These are phyloP conservation scores for Clavispora phyllophila DNA, from an alignment of 805 yeast species.

Conservation along the genomic window DNA sequence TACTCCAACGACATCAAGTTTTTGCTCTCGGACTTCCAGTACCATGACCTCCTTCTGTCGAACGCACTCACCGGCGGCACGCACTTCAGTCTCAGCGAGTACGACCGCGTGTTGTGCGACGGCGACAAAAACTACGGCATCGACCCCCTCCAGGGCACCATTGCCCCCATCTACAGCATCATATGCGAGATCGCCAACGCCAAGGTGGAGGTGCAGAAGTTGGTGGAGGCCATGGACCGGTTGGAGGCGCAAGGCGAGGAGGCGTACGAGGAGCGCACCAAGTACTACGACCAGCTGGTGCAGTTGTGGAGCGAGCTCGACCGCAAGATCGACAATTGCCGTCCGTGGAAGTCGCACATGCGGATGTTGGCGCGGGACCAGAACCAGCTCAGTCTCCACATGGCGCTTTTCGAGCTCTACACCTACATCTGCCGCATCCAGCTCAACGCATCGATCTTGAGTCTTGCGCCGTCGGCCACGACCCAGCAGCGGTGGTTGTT, in stretches of 20 bases:
- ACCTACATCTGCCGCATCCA: conserved; percentile 11
- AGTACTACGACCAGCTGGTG: conserved; percentile 8
- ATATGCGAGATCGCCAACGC: conserved; percentile 12
- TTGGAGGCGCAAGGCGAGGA: not conserved
- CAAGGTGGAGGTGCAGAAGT: conserved; percentile 6
- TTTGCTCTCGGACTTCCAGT: conserved; percentile 17
- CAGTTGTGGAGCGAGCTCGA: conserved; percentile 1
- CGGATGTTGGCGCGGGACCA: conserved; percentile 5
- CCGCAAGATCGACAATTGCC: conserved; percentile 3
- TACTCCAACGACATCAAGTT: conserved; percentile 17
- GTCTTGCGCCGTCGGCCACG: conserved; percentile 8
- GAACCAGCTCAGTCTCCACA: conserved; percentile 8
- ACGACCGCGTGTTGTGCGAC: conserved; percentile 9
- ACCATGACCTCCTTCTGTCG: conserved; percentile 17
- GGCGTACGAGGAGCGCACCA: conserved; percentile 2
- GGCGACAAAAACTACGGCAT: conserved; percentile 12
- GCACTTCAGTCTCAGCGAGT: conserved; percentile 12
- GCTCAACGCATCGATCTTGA: conserved; percentile 8
- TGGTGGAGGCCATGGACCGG: conserved; percentile 2
- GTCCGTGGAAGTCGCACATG: conserved; percentile 12
- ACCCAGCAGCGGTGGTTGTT: conserved; percentile 10
- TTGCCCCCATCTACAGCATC: conserved; percentile 12
- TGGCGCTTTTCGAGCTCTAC: conserved; percentile 14
- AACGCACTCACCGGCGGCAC: conserved; percentile 15
- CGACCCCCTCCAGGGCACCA: conserved; percentile 16